Conservation (phyloP, 768 basidiomycete genomes). For the Mycena floridula region DNA sequence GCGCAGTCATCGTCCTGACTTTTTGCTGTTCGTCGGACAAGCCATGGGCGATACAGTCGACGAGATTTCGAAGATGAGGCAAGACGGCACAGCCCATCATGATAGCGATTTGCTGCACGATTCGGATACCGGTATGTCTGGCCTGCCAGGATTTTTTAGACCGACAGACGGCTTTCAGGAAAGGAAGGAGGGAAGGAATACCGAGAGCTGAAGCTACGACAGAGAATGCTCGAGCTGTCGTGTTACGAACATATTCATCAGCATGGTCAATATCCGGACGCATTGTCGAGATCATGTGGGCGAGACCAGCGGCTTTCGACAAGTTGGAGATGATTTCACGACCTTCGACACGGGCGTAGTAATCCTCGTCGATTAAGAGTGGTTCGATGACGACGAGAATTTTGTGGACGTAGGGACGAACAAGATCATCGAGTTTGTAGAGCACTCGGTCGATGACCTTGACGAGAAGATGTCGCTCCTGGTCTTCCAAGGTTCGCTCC, state of each 20-base stretch:
- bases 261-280: conserved; percentile 99
- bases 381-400: conserved; percentile 99
- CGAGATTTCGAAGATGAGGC: conserved; percentile 93
- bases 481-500: conserved; percentile 96
- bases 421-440: conserved; percentile 98
- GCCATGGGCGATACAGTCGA: conserved; percentile 93
- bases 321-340: conserved; percentile 99
- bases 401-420: conserved; percentile 98
- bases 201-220: conserved; percentile 98
- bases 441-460: conserved; percentile 98
- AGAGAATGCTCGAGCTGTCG: conserved; percentile 97
- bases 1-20: conserved; percentile 92
- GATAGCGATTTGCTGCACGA: conserved; percentile 98
- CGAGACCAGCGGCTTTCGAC: conserved; percentile 96
- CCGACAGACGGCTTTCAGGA: conserved; percentile 96
- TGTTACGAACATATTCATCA: conserved; percentile 98
- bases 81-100: conserved; percentile 99
- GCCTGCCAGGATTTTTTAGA: conserved; percentile 99
- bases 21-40: conserved; percentile 94
- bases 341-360: conserved; percentile 94
- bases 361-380: conserved; percentile 96
- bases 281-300: conserved; percentile 99
- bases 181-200: conserved; percentile 94
- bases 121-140: conserved; percentile 97
- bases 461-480: conserved; percentile 95